Conservation (phyloP, 2,329 filamentous ascomycete genomes). For the Diaporthe amygdali region DNA sequence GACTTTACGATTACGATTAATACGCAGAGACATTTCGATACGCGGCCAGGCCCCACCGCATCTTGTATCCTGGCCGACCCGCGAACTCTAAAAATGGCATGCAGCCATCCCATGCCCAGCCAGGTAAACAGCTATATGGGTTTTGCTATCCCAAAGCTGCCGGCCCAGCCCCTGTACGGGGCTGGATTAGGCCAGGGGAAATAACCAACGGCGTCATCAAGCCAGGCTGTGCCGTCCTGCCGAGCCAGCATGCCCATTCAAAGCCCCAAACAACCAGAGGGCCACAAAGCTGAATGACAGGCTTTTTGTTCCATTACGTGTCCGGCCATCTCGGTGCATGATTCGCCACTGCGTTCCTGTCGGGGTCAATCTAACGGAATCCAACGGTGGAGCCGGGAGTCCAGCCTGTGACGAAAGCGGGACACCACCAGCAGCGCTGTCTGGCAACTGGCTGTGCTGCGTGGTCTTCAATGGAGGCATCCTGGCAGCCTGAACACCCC, state of each 20-base stretch:
- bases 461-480: neutral
- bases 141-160: neutral
- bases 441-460: neutral
- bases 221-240: conserved; percentile 9
- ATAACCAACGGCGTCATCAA: conserved; percentile 14
- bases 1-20: neutral
- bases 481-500: neutral
- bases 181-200: conserved; percentile 1
- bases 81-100: conserved; percentile 19
- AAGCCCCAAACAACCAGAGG: neutral
- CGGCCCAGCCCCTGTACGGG: neutral
- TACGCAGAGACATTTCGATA: conserved; percentile 2
- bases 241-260: conserved; percentile 5
- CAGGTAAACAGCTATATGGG: neutral
- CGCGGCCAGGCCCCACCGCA: neutral
- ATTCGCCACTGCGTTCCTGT: neutral
- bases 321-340: neutral
- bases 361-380: conserved; percentile 7
- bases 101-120: neutral
- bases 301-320: conserved; percentile 8
- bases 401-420: conserved; percentile 14
- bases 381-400: conserved; percentile 7
- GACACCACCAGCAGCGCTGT: neutral
- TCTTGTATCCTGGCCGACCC: conserved; percentile 9
- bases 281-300: conserved; percentile 6